Evolutionary conservation across 2,329 filamentous ascomycete species (phyloP), one percentile per base, ranked within the genome.

Genomic region (Fonsecaea pedrosoi): DNA sequence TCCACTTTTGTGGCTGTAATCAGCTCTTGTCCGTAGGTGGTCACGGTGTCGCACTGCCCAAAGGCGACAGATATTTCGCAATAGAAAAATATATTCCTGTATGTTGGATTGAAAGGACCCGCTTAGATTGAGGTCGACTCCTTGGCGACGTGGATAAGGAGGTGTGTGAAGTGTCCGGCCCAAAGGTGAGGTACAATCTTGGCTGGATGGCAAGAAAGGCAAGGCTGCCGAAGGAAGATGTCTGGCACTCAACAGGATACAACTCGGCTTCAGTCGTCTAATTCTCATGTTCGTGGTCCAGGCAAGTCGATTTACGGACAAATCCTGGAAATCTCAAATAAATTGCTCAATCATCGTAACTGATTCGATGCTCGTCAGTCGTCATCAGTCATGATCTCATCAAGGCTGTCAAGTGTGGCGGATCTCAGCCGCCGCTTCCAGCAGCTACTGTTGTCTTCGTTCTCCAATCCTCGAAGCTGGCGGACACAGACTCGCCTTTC

Each of bases 391-490:
- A 13, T 32, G 38, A 30, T 35, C 4, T 42, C 32, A 40, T 58
- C n/a, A 42, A 15, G 55, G 56, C 12, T 12, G 50, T n/a, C 53
- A n/a, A 37, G 12, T 15, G 15, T 15, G 35, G 9, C 30, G 7
- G 6, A 10, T 18, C 48, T 71, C 68, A 72, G 9, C 72, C 72
- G 18, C 74, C 71, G 21, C 73, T 71, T 9, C 73, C 73, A 60
- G 71, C 75, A 42, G 73, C 76, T 32, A 74, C 69, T 32, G 68
- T 74, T 5, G 79, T 76, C 58, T 77, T 78, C 50, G 74, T 78
- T 59, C 80, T 77, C 73, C 82, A 83, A 64, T 82, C 80, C 66
- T 80, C 78, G 67, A 83, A 83, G 59, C 74, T 81, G 1, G 74
- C 65, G 73, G 40, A 72, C 66, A 50, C 73, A 63, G 32, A 69